Evolutionary conservation across 2,329 filamentous ascomycete genomes (phyloP).

Genomic region (Aspergillus vadensis): DNA sequence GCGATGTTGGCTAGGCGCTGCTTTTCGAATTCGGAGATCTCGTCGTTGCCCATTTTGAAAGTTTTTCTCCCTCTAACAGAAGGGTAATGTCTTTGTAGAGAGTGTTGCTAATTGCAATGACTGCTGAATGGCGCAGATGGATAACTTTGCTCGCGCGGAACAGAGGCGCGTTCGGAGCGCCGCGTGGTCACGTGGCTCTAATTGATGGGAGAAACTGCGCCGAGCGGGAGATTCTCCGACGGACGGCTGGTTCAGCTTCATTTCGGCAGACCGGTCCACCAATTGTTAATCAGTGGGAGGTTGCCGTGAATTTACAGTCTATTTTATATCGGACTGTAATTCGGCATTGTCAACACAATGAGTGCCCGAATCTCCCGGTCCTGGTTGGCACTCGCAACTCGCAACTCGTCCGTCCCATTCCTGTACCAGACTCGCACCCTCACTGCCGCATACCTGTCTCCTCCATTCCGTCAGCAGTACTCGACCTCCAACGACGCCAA

Average conservation of each 20-base stretch:
- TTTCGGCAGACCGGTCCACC: neutral
- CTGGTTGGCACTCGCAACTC: constrained; percentile 30
- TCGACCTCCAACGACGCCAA: neutral
- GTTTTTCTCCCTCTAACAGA: neutral
- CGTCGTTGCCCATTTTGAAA: constrained; percentile 39
- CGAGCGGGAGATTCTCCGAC: neutral
- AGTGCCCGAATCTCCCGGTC: constrained; percentile 33
- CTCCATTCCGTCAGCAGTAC: constrained; percentile 8
- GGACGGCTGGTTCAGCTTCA: neutral
- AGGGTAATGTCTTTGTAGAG: neutral
- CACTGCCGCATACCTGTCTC: constrained; percentile 15
- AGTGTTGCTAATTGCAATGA: neutral
- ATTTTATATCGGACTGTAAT: neutral
- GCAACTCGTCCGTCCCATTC: constrained; percentile 60
- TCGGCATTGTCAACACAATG: constrained; percentile 21
- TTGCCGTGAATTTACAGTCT: neutral
- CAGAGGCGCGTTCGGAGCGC: neutral
- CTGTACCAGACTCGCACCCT: constrained; percentile 73
- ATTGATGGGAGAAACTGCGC: neutral
- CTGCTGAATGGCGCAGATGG: neutral
- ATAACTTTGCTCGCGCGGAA: neutral
- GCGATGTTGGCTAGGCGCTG: constrained; percentile 84
- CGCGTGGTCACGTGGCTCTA: constrained; percentile 4
- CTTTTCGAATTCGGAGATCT: constrained; percentile 82
- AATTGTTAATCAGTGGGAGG: no score